Conservation (phyloP, 148 eudicot species). For the Suaeda aralocaspica region DNA sequence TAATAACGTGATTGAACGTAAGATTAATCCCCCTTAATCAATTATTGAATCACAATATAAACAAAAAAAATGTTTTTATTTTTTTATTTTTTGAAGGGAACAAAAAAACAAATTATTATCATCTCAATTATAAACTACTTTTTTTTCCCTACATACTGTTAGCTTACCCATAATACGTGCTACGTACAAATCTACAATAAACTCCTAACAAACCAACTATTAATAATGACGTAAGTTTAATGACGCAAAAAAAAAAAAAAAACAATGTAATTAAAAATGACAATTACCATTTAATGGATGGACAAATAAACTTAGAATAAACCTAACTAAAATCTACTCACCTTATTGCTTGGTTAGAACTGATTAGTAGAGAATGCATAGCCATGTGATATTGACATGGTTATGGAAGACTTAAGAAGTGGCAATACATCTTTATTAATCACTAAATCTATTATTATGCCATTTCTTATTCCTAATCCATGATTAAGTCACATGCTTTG, state of each 20-base stretch:
- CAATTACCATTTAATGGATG: background rate
- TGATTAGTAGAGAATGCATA: background rate
- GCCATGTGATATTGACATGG: background rate
- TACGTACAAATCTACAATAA: too few relatives aligned
- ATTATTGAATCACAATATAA: too few relatives aligned
- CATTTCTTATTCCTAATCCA: background rate
- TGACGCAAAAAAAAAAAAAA: background rate
- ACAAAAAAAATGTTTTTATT: too few relatives aligned
- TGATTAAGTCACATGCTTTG: conserved; percentile 7
- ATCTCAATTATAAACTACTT: too few relatives aligned
- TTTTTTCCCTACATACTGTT: too few relatives aligned
- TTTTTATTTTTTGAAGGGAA: too few relatives aligned
- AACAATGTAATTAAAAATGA: background rate
- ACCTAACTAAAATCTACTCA: background rate
- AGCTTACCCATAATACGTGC: too few relatives aligned
- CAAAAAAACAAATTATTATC: too few relatives aligned
- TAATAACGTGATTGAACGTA: too few relatives aligned
- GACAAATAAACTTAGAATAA: background rate
- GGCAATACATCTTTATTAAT: background rate
- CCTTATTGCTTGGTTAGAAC: background rate
- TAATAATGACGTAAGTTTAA: background rate
- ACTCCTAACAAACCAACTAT: too few relatives aligned
- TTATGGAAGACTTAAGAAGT: background rate
- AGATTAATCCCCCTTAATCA: too few relatives aligned
- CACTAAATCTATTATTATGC: background rate